Conservation (phyloP, 2,329 filamentous ascomycete genomes). For the Lanzia echinophila region DNA sequence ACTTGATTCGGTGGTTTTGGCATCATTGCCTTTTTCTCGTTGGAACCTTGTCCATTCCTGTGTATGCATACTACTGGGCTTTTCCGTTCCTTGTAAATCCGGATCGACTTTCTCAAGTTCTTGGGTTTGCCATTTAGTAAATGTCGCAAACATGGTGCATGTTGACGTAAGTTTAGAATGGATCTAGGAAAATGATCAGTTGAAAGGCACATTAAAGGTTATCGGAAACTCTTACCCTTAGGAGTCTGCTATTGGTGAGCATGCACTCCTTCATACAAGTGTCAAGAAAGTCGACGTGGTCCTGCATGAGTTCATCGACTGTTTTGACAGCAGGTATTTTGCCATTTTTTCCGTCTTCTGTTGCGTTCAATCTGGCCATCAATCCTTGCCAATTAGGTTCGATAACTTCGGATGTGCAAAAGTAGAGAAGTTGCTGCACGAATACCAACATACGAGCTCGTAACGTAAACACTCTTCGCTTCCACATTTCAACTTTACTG, state of each 20-base stretch:
- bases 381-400: constrained; percentile 95
- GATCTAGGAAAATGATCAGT: constrained; percentile 51
- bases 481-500: constrained; percentile 78
- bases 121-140: constrained; percentile 78
- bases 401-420: constrained; percentile 93
- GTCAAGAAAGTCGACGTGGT: constrained; percentile 96
- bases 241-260: constrained; percentile 91
- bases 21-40: constrained; percentile 34
- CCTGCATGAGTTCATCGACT: constrained; percentile 97
- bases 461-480: constrained; percentile 84
- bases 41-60: constrained; percentile 57
- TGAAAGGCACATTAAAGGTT: no score
- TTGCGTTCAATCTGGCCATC: constrained; percentile 74
- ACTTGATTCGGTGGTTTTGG: constrained; percentile 32
- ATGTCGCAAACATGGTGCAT: constrained; percentile 87
- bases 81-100: constrained; percentile 56
- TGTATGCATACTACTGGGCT: constrained; percentile 52
- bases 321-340: constrained; percentile 50
- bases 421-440: constrained; percentile 93
- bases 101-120: constrained; percentile 80
- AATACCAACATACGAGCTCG: constrained; percentile 94
- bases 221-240: constrained; percentile 55
- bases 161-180: constrained; percentile 96
- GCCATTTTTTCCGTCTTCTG: constrained; percentile 40
- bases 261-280: constrained; percentile 98